A percentile compares a stretch with the other conserved stretches of the same genome.
Conservation (phyloP, 345 rosid genomes). For the Brassica cretica region DNA sequence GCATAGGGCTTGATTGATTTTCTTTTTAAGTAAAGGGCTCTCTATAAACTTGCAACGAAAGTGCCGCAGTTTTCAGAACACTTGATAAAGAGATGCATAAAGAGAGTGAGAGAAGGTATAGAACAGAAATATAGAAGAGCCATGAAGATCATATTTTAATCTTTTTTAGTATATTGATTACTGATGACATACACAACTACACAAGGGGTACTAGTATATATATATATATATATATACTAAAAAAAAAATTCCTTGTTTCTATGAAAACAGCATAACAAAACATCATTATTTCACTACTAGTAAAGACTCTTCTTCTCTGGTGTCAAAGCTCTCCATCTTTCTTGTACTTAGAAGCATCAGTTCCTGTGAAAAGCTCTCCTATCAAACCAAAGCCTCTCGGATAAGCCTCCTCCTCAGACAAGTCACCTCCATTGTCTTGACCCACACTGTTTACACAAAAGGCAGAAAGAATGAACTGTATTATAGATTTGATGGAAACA, state of each 20-base stretch:
- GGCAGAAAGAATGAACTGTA: too few relatives aligned
- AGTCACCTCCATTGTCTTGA: conserved; percentile 42
- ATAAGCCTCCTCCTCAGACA: conserved; percentile 44
- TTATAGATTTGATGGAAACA: conserved; percentile 7
- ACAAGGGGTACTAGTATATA: too few relatives aligned
- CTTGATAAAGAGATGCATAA: conserved; percentile 47
- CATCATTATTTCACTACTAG: conserved; percentile 11
- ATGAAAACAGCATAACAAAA: conserved; percentile 33
- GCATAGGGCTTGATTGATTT: neutral
- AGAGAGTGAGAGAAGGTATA: conserved; percentile 51
- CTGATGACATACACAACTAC: too few relatives aligned
- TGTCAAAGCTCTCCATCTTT: conserved; percentile 39
- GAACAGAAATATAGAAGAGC: conserved; percentile 52
- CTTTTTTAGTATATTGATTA: too few relatives aligned
- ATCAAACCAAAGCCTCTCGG: conserved; percentile 44
- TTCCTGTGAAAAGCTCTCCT: conserved; percentile 36
- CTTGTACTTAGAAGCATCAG: conserved; percentile 25
- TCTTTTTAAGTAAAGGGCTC: too few relatives aligned
- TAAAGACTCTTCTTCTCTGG: conserved; percentile 11
- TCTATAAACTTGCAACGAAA: too few relatives aligned
- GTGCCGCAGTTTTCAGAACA: neutral
- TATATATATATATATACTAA: neutral
- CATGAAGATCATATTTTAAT: conserved; percentile 40
- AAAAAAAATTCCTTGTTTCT: conserved; percentile 22
- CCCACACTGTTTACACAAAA: conserved; percentile 49